Evolutionary conservation across 2,329 filamentous ascomycete species (phyloP).

Genomic region (Calonectria pteridis): DNA sequence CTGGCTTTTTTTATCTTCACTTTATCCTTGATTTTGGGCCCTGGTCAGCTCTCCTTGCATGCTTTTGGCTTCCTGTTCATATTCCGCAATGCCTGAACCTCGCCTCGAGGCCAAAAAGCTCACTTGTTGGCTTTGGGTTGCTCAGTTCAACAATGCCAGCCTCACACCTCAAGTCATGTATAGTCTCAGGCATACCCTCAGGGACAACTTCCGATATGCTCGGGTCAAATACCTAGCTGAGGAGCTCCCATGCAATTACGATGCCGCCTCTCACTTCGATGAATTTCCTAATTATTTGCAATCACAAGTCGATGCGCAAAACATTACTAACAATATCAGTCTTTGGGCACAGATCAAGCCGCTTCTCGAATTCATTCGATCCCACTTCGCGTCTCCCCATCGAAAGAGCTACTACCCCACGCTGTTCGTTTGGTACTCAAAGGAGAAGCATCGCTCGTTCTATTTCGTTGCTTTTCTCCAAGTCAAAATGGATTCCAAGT

Average conservation of each 20-base stretch:
- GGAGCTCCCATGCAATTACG: constrained; percentile 44
- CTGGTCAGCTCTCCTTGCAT: not conserved
- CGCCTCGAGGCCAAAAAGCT: not conserved
- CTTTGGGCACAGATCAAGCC: constrained; percentile 48
- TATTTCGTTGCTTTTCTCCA: constrained; percentile 56
- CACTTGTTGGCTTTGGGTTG: not conserved
- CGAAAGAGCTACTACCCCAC: constrained; percentile 49
- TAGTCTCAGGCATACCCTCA: not conserved
- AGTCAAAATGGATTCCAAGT: constrained; percentile 56
- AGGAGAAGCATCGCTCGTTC: constrained; percentile 52
- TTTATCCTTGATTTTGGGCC: not conserved
- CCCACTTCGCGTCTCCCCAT: constrained; percentile 35
- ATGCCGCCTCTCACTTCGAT: constrained; percentile 25
- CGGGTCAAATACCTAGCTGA: not conserved
- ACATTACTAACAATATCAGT: constrained; percentile 47
- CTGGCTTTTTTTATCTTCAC: not conserved
- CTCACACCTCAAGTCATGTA: not conserved
- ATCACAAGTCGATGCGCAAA: constrained; percentile 44
- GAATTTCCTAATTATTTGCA: constrained; percentile 42
- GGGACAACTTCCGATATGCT: not conserved
- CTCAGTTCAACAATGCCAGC: not conserved
- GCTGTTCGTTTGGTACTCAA: constrained; percentile 54
- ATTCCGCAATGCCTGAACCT: not conserved
- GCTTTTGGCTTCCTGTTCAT: not conserved
- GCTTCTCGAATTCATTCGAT: constrained; percentile 51